Evolutionary conservation across 176 grass and related monocot species (phyloP), one percentile per base, ranked within the genome.

Genomic region (Leersia perrieri): DNA sequence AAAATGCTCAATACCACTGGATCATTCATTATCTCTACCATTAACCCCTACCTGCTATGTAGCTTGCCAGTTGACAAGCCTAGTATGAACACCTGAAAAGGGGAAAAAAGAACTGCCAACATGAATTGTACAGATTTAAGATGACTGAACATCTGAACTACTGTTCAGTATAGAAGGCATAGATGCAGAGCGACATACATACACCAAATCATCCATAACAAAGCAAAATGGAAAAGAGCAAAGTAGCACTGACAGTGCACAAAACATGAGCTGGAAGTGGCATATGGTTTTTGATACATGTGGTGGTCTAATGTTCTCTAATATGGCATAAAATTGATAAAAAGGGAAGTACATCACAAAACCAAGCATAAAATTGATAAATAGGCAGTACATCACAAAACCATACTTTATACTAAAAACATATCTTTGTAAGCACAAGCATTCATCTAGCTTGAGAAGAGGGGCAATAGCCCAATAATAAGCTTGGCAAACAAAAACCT

Each of bases 11-110:
- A n/a, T n/a, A n/a, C n/a, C n/a, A n/a, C n/a, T n/a, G n/a, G n/a
- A n/a, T 90, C 83, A 80, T 98, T 88, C n/a, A n/a, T n/a, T n/a
- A 73, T 93, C 95, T 85, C 90, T 87, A 74, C 88, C 92, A 63
- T 90, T 94, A 66, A 80, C 81, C 58, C 88, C 92, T 82, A 98
- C 84, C 41, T 84, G 63, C 63, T 92, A 83, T 40, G 80, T 78
- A 36, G 77, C 51, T 66, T 89, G 86, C 70, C 88, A 77, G 62
- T 63, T 83, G 31, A 87, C 69, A 75, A 94, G 82, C 73, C 77
- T 79, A 68, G 94, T 69, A 83, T 66, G 68, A 83, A 79, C 11
- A 90, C 95, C 92, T 98, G 75, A 80, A 33, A 41, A 47, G 16
- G 39, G 9, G 12, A 9, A 11, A 69, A 86, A 83, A 35, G 6